phyloP scores from a whole-genome alignment of 345 rosid species.

The Eucalyptus globulus region DNA sequence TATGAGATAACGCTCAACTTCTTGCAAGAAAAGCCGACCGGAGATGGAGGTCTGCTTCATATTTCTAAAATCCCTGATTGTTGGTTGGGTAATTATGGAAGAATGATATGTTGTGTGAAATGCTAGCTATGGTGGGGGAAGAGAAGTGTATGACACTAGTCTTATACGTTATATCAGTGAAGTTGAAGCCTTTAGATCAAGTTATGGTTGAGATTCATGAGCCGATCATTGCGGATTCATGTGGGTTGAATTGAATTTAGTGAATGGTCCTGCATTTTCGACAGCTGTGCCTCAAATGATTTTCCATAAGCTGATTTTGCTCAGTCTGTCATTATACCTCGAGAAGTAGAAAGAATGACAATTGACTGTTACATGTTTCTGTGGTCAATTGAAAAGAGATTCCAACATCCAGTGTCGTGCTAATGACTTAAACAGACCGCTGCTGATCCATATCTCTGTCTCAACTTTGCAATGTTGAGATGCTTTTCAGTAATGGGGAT shows the following conservation, averaged over 20 bases:
- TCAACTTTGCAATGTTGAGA: not conserved
- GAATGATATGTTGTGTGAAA: not conserved
- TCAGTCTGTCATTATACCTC: no score
- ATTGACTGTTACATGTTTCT: not conserved
- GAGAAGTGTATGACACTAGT: not conserved
- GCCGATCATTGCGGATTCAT: not conserved
- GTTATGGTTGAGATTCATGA: not conserved
- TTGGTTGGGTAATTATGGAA: not conserved
- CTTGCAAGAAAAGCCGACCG: not conserved
- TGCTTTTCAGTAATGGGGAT: not conserved
- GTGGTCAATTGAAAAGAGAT: not conserved
- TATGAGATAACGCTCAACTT: slow-evolving; percentile 47
- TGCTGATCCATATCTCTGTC: not conserved
- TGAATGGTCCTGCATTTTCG: not conserved
- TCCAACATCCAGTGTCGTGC: not conserved
- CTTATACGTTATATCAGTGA: not conserved
- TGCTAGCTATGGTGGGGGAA: not conserved
- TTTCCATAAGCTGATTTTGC: not conserved
- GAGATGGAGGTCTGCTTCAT: slow-evolving; percentile 14
- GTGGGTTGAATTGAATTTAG: not conserved
- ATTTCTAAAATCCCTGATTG: not conserved
- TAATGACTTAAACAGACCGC: not conserved
- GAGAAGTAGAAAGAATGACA: no score
- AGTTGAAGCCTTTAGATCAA: not conserved
- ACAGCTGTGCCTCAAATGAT: not conserved